Conservation (phyloP, 148 eudicot genomes). For the Rhododendron griersonianum region DNA sequence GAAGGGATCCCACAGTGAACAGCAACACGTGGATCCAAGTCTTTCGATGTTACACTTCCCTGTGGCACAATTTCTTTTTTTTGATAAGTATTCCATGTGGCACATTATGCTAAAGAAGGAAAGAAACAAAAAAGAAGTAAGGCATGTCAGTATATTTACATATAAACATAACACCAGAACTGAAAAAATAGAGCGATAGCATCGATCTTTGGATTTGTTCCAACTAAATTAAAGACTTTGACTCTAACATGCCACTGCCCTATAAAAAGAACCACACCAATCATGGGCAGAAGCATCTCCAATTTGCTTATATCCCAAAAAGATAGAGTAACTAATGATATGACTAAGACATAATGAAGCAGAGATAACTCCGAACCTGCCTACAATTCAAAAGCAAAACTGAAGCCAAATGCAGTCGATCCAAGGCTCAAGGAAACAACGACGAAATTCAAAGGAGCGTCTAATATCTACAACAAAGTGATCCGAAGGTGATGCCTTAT, state of each 20-base stretch:
- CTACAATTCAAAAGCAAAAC: not conserved
- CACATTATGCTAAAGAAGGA: constrained; percentile 19
- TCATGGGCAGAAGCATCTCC: not conserved
- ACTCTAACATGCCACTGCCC: not conserved
- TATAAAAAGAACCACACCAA: not conserved
- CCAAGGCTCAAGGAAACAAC: not conserved
- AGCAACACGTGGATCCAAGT: constrained; percentile 53
- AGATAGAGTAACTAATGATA: not conserved
- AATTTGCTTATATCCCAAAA: not conserved
- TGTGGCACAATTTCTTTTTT: constrained; percentile 6
- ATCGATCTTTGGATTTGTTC: not conserved
- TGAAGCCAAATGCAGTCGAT: not conserved
- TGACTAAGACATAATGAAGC: not conserved
- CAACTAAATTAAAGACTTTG: not conserved
- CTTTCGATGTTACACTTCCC: constrained; percentile 22
- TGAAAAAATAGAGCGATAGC: not conserved
- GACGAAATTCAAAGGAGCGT: not conserved
- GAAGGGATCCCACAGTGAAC: constrained; percentile 93
- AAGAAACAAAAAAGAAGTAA: not conserved
- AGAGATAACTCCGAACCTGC: not conserved
- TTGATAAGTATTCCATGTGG: constrained; percentile 8
- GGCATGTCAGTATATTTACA: not conserved
- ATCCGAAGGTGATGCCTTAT: not conserved
- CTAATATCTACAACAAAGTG: not conserved
- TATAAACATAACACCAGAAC: not conserved